Evolutionary conservation across 768 basidiomycete genomes (phyloP), one percentile per base, ranked within the genome.

Genomic region (Phylloporus sp.): DNA sequence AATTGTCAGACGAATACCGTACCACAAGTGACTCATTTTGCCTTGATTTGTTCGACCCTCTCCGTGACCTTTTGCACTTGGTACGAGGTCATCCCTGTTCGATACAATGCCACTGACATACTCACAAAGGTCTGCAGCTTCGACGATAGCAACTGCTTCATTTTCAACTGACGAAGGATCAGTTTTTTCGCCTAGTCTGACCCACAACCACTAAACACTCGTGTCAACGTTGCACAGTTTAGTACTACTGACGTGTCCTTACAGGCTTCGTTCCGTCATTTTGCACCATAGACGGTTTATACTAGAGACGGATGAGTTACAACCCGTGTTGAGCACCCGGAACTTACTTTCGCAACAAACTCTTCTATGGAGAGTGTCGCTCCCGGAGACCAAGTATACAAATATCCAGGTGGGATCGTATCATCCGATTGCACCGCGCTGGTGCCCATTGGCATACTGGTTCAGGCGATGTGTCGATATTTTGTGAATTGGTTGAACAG

Each of bases 201-300:
- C 81, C 85, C 85, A 88, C 47, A 88, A 76, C 86, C 86, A 89
- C 85, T 87, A 46, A 41, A 45, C 11, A 18, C 24, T 20, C 8
- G 4, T 1, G 45, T 63, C 12, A 57, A 34, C 9, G 5, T 4
- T 15, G 10, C 26, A 11, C 18, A 26, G 7, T 39, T 38, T 11
- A 20, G 22, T 32, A 5, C 16, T n/a, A 29, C 20, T 2, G n/a
- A 52, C 34, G 22, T 12, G 13, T 49, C 54, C 80, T 63, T 50
- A 88, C 87, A 38, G 86, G 86, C 65, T 87, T 88, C 0, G 75
- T 84, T 5, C 86, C 87, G 52, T 88, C 84, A 61, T 89, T 80
- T 57, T 86, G 80, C 10, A 88, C 82, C 85, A 88, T 84, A 16
- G 86, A 88, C 1, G 88, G 87, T 47, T 76, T 84, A 56, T 80